phyloP scores from a whole-genome alignment of 768 basidiomycete species.

The Wakefieldia striispora region DNA sequence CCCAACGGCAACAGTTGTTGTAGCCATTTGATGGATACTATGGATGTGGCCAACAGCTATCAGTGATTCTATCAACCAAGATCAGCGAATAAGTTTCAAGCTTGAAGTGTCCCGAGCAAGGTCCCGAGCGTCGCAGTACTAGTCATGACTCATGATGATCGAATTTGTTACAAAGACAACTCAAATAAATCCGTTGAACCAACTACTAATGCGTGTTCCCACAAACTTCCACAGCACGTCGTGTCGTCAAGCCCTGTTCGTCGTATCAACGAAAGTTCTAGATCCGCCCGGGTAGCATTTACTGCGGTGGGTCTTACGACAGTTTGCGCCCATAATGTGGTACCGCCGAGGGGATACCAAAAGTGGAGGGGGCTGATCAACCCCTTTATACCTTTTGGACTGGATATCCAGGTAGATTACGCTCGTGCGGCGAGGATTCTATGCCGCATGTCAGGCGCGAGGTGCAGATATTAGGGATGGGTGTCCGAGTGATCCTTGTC shows the following conservation, averaged over 20 bases:
- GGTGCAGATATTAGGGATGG: conserved; percentile 8
- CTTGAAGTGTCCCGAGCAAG: too few species aligned
- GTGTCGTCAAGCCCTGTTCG: too few species aligned
- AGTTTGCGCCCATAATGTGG: neutral
- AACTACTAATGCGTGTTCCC: too few species aligned
- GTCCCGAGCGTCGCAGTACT: too few species aligned
- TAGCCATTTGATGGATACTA: conserved; percentile 6
- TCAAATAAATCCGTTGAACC: too few species aligned
- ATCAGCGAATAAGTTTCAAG: too few species aligned
- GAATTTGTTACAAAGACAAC: too few species aligned
- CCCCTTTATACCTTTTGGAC: neutral
- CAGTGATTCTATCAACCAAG: too few species aligned
- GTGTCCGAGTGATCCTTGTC: neutral
- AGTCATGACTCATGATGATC: too few species aligned
- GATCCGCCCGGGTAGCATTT: neutral
- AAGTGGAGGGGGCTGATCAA: conserved; percentile 14
- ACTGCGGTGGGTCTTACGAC: too few species aligned
- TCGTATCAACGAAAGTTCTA: neutral
- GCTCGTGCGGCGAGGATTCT: neutral
- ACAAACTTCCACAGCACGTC: too few species aligned
- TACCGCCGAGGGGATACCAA: conserved; percentile 2
- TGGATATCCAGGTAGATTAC: neutral
- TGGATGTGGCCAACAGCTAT: too few species aligned
- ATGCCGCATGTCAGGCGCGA: conserved; percentile 18
- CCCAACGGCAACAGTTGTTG: conserved; percentile 7